Evolutionary conservation across 2,329 filamentous ascomycete species (phyloP), one percentile per base, ranked within the genome.

Genomic region (Fusarium neocosmosporiellum): DNA sequence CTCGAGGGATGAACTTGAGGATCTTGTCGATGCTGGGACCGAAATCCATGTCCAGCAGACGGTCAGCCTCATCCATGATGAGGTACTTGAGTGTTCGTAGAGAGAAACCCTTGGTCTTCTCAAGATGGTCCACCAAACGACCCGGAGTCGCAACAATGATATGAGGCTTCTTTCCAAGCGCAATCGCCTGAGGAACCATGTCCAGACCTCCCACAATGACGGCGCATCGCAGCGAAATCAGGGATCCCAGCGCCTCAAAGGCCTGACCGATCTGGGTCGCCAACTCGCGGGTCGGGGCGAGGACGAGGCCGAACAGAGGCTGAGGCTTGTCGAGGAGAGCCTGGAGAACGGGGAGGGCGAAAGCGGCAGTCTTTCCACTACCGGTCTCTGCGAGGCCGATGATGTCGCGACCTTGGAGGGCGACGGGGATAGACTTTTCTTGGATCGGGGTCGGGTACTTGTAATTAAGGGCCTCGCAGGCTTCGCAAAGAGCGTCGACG

Each of bases 51-150:
- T 99, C 96, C 2, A 98, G 89, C 11, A 98, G 87, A 66, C 95
- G 88, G 81, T 98, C 96, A 27, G 96, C 96, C 84, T 98, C 96
- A 79, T 98, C 96, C 90, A 98, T 95, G 70, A 98, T 95, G 5
- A 98, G 86, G 79, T 96, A 98, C 79, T 95, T 95, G 39, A 98
- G 86, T 5, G 89, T 88, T 33, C 93, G 89, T 57, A 98, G 85
- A 2, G 93, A 95, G 83, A 99, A 98, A 13, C 96, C 96, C 82
- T 98, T 98, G 3, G 96, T 99, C 83, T 98, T 98, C 81, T 98
- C 95, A 10, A 98, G 85, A 77, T 99, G 96, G 78, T 98, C 96
- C 6, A 98, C 86, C 24, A 98, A 85, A 65, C 96, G 90, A 60
- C 95, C 96, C 0, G 96, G 96, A 0, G 96, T 98, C 1, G 96